Conservation (phyloP, 345 rosid genomes). For the Orychophragmus violaceus region DNA sequence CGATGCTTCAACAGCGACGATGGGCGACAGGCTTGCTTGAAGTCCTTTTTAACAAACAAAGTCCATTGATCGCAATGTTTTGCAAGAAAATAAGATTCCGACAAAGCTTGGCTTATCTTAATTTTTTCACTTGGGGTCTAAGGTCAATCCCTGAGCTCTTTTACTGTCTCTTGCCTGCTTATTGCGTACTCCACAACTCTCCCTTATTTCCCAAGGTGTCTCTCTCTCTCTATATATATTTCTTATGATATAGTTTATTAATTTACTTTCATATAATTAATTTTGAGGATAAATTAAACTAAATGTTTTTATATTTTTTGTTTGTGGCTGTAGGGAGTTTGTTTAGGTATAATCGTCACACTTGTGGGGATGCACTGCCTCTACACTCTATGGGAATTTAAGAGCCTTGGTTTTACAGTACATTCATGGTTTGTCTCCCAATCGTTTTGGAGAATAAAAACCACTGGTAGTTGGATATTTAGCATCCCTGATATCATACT, state of each 20-base stretch:
- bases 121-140: constrained; percentile 26
- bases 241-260: background rate
- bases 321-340: constrained; percentile 12
- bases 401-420: constrained; percentile 3
- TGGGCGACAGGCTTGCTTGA: constrained; percentile 66
- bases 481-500: constrained; percentile 29
- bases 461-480: constrained; percentile 40
- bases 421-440: constrained; percentile 2
- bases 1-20: constrained; percentile 49
- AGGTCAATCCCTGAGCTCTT: constrained; percentile 54
- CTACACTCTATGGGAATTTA: constrained; percentile 25
- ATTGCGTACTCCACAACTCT: constrained; percentile 48
- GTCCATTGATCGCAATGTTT: constrained; percentile 34
- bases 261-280: background rate
- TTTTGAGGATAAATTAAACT: background rate
- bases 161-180: constrained; percentile 52
- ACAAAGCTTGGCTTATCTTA: constrained; percentile 42
- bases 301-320: background rate
- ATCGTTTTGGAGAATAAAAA: constrained; percentile 11
- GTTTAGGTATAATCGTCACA: background rate
- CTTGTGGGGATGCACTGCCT: constrained; percentile 19
- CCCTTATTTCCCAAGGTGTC: constrained; percentile 59
- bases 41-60: constrained; percentile 33
- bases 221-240: background rate
- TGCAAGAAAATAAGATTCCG: constrained; percentile 39